phyloP scores from a whole-genome alignment of 768 basidiomycete species.

The Russula earlei region DNA sequence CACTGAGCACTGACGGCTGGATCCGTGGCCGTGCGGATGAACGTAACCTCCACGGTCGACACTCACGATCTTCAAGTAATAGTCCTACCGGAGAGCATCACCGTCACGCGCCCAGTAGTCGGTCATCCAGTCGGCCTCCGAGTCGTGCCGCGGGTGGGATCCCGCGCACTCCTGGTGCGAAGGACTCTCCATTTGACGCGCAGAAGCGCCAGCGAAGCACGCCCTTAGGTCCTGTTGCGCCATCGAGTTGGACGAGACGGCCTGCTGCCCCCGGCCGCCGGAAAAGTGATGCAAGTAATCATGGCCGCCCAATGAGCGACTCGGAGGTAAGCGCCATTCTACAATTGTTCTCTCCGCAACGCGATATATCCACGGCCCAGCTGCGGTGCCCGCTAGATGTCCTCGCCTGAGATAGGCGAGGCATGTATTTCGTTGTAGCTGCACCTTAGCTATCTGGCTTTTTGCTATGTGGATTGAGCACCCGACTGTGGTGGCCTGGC shows the following conservation, averaged over 20 bases:
- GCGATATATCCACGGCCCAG: background rate
- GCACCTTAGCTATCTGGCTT: background rate
- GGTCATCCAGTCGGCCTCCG: conserved; percentile 39
- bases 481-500: background rate
- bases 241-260: conserved; percentile 69
- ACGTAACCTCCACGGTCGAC: conserved; percentile 22
- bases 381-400: background rate
- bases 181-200: conserved; percentile 58
- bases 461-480: background rate
- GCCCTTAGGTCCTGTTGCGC: conserved; percentile 48
- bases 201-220: conserved; percentile 62
- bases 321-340: conserved; percentile 48
- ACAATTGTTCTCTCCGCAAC: background rate
- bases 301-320: conserved; percentile 45
- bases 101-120: conserved; percentile 27
- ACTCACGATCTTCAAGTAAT: conserved; percentile 50
- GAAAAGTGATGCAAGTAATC: conserved; percentile 65
- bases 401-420: background rate
- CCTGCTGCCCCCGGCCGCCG: conserved; percentile 58
- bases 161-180: conserved; percentile 38
- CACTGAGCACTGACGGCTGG: conserved; percentile 25
- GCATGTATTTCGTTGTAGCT: background rate
- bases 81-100: conserved; percentile 35
- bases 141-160: conserved; percentile 44
- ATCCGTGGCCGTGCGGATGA: conserved; percentile 34